A percentile compares a stretch with the other conserved stretches of the same genome.
Evolutionary conservation across 371 early-diverging fungal genomes (phyloP).

Genomic region (Smittium culicis): DNA sequence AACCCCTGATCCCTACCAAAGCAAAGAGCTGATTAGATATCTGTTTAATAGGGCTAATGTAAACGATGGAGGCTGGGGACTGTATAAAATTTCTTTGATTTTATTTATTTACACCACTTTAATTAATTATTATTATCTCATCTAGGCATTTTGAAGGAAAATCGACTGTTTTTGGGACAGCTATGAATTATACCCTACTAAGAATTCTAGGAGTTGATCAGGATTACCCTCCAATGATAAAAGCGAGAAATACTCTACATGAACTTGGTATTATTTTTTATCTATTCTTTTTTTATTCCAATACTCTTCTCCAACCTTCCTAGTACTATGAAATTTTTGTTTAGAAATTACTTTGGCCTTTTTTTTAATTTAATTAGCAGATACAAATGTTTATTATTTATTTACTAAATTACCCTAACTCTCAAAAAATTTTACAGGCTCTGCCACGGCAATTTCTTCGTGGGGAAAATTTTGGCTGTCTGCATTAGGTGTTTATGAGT

Average conservation of each 20-base stretch:
- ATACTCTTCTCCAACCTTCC: too few species aligned
- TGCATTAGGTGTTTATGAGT: slow-evolving; percentile 81
- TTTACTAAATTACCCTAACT: too few species aligned
- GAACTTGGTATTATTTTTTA: slow-evolving; percentile 39
- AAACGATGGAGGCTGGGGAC: slow-evolving; percentile 92
- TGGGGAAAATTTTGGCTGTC: slow-evolving; percentile 98
- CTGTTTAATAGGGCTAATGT: slow-evolving; percentile 60
- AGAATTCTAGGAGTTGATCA: slow-evolving; percentile 77
- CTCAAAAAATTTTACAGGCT: slow-evolving; percentile 18
- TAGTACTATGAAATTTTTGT: too few species aligned
- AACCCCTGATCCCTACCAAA: slow-evolving; percentile 42
- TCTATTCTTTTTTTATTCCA: not conserved
- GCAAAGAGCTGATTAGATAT: slow-evolving; percentile 76
- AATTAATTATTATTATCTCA: not conserved
- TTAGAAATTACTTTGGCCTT: not conserved
- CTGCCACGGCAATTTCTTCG: slow-evolving; percentile 70
- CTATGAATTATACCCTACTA: slow-evolving; percentile 79
- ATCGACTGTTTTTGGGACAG: slow-evolving; percentile 89
- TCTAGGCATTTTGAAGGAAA: slow-evolving; percentile 76
- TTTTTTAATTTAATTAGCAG: too few species aligned
- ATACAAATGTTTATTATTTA: too few species aligned
- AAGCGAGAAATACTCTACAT: slow-evolving; percentile 74
- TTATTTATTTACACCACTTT: slow-evolving; percentile 11
- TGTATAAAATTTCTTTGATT: slow-evolving; percentile 31
- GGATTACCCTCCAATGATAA: slow-evolving; percentile 72